Base-by-base conservation (phyloP, 768 basidiomycete species). In the Mrakia frigida region DNA sequence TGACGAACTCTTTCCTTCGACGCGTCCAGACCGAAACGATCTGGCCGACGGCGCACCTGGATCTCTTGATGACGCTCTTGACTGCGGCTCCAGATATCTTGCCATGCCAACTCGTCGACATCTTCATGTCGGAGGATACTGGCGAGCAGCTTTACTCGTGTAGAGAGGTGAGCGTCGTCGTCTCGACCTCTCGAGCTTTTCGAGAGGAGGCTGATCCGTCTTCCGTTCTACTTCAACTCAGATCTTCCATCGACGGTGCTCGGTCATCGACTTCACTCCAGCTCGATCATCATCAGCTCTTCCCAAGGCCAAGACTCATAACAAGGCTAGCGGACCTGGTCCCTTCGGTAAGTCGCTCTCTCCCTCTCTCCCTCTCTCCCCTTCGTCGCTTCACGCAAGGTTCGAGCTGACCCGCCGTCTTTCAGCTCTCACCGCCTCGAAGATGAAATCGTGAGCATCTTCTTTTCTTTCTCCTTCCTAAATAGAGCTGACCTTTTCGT, bases 31-130 rank as follows among this genome's bases (percentile, higher is more conserved):
- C 56, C 14, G 56, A 31, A 23, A 21, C 37, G 6, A 16, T 2
- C 14, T 77, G 76, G 76, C 63, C 76, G 6, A 71, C 73, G n/a
- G 33, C 59, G 13, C 43, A 73, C 56, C 28, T 71, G 13, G 76
- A 77, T 28, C 43, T 73, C 33, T 50, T 73, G n/a, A 71, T 77
- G 59, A 53, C 41, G 13, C 6, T 67, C 14, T 25, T 77, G 13
- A 50, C 50, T 23, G 35, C 52, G 1, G 56, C 56, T 14, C 76
- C 76, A 0, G 43, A 63, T 21, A 50, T 77, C 11, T 13, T 77
- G 2, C 76, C 76, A 18, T 77, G 76, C 28, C n/a, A 77, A 35
- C 68, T 77, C 71, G 63, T 73, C 37, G 52, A 77, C 39, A 2
- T 69, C 9, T 53, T 77, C 50, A 33, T 46, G 21, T 28, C 61